phyloP scores from a whole-genome alignment of 345 rosid species.

The Boechera divaricarpa region DNA sequence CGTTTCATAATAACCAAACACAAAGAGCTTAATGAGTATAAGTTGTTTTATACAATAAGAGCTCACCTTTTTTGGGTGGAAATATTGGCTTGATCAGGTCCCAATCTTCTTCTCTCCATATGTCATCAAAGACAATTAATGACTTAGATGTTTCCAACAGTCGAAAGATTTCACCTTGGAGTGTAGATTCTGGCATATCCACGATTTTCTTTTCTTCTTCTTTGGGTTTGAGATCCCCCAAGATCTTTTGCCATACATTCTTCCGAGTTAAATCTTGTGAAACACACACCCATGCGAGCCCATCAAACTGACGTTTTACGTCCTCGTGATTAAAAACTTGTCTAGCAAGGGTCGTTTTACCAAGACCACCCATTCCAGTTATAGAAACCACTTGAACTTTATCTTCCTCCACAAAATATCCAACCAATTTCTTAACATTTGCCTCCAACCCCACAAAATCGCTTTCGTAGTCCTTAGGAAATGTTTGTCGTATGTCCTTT shows the following conservation, averaged over 20 bases:
- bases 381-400: too few relatives aligned
- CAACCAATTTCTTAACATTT: background rate
- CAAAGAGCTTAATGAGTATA: background rate
- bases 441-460: background rate
- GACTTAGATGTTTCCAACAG: background rate
- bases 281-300: constrained; percentile 5
- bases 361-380: constrained; percentile 27
- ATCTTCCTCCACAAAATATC: background rate
- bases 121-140: background rate
- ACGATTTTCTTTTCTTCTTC: too few relatives aligned
- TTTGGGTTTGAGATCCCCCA: too few relatives aligned
- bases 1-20: background rate
- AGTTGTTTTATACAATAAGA: too few relatives aligned
- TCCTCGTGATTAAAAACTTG: background rate
- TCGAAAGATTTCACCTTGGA: too few relatives aligned
- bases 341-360: background rate
- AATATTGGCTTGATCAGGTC: background rate
- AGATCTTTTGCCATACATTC: too few relatives aligned
- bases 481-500: too few relatives aligned
- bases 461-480: background rate
- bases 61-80: background rate
- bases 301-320: background rate
- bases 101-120: background rate
- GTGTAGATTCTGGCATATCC: too few relatives aligned
- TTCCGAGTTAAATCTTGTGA: too few relatives aligned